These are phyloP conservation scores for Apophysomyces ossiformis DNA, from an alignment of 371 early-diverging fungal species.

Conservation along the genomic window DNA sequence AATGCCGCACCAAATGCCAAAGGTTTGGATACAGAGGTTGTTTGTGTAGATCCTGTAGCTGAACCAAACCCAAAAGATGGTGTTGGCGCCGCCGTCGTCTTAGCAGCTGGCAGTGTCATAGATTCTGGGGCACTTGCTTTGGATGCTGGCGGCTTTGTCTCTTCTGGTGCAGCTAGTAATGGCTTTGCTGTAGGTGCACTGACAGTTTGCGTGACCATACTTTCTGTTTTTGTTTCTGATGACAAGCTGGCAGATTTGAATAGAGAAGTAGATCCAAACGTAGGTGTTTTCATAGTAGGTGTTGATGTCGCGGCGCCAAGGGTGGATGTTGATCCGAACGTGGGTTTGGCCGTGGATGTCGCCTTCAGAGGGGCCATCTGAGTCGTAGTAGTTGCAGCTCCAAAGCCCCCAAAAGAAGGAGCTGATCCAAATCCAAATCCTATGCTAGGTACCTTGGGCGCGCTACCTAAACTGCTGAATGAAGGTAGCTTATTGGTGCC, in stretches of 20 bases:
- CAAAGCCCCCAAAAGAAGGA: not conserved
- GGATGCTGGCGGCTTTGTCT: constrained; percentile 9
- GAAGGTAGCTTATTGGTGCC: constrained; percentile 2
- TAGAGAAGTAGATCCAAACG: constrained; percentile 24
- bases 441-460: not conserved
- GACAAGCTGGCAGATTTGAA: constrained; percentile 12
- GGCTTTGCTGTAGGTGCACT: too few relatives aligned
- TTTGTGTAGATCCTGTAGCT: not conserved
- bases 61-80: not conserved
- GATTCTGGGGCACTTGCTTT: not conserved
- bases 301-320: constrained; percentile 14
- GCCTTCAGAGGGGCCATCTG: not conserved
- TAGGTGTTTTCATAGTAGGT: not conserved
- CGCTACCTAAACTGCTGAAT: constrained; percentile 8
- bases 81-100: not conserved
- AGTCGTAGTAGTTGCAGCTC: not conserved
- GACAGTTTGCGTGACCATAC: too few relatives aligned
- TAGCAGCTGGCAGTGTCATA: not conserved
- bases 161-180: not conserved
- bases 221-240: constrained; percentile 1
- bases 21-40: not conserved
- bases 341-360: not conserved
- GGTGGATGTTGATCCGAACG: constrained; percentile 17
- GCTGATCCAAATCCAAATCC: constrained; percentile 8
- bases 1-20: constrained; percentile 10